Base-by-base conservation (phyloP, 2,329 filamentous ascomycete genomes). In the Colletotrichum acutatum region DNA sequence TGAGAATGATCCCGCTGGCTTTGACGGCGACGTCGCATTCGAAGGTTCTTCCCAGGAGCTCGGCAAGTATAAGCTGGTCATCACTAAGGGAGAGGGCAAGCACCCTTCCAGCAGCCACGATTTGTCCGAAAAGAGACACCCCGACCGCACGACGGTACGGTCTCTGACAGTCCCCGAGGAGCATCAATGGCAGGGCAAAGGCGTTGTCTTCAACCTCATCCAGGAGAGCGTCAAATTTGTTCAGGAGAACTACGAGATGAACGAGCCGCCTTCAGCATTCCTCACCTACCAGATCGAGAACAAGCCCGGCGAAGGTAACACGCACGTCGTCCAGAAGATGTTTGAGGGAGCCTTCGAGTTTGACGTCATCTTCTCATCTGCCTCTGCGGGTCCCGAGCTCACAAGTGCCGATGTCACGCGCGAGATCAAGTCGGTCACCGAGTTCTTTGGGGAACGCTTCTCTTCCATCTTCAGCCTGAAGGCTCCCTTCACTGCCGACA, bases 261-360 rank as follows among this genome's bases (percentile, higher is more conserved):
- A 93, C 4, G 89, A 92, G 74, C 89, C 94, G 59, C 93, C 95
- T 8, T 95, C 95, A 11, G 93, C 96, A 2, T 95, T 93, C 85
- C 94, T 97, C 80, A 88, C 95, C 0, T 98, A 97, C 82, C 94
- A 94, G 7, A 87, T 98, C 66, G 83, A 87, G 57, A 93, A 97
- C 80, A 82, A 84, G 37, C 91, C 93, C 3, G 90, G 89, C 5
- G 78, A 83, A 14, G 96, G 95, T 34, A 98, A 98, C 79, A 84
- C 94, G 16, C 96, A 99, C 75, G 84, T 98, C 53, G 88, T 98
- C 19, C 95, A 99, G 83, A 98, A 98, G 84, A 90, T 95, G 2
- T 98, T 98, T 77, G 90, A 95, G 77, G 96, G 97, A 1, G 82
- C 92, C 1, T 99, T 98, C 78, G 95, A 95, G 85, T 98, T 98